Percentiles rank a stretch among this genome's conserved stretches.
phyloP scores from a whole-genome alignment of 2,329 filamentous ascomycete species.

The Beauveria varroae region DNA sequence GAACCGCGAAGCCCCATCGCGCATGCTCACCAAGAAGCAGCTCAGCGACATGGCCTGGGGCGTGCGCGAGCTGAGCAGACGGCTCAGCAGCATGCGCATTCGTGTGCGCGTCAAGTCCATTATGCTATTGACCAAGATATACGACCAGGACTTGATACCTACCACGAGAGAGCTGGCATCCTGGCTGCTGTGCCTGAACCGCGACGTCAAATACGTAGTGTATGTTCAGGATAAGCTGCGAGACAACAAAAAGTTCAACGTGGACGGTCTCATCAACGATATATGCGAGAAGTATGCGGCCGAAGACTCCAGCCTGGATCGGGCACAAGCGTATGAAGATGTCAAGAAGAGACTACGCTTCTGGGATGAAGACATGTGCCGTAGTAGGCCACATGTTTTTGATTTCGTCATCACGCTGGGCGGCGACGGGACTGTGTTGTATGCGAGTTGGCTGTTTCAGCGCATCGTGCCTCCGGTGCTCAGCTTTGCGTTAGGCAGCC shows the following conservation, averaged over 20 bases:
- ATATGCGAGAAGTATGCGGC: conserved; percentile 37
- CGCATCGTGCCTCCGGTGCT: conserved; percentile 88
- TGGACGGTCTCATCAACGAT: conserved; percentile 58
- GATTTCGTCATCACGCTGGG: conserved; percentile 90
- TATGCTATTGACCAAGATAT: conserved; percentile 86
- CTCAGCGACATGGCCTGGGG: conserved; percentile 96
- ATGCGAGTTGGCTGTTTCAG: conserved; percentile 95
- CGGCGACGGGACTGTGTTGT: conserved; percentile 94
- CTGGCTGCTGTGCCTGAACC: conserved; percentile 72
- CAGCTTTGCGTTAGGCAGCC: conserved; percentile 81
- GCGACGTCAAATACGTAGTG: conserved; percentile 63
- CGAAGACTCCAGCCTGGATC: conserved; percentile 22
- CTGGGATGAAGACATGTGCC: conserved; percentile 78
- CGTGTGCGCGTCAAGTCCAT: conserved; percentile 75
- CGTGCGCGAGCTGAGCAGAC: conserved; percentile 81
- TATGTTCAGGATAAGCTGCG: conserved; percentile 75
- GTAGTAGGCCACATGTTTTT: conserved; percentile 72
- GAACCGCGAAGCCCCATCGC: conserved; percentile 30
- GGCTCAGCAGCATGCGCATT: conserved; percentile 73
- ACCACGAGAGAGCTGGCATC: conserved; percentile 69
- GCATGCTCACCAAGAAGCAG: conserved; percentile 91
- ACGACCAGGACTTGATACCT: conserved; percentile 71
- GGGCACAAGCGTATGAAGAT: conserved; percentile 27
- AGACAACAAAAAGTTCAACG: conserved; percentile 66
- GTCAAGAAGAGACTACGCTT: conserved; percentile 57